phyloP scores from a whole-genome alignment of 257 asterid genomes.

The Plantago ovata region DNA sequence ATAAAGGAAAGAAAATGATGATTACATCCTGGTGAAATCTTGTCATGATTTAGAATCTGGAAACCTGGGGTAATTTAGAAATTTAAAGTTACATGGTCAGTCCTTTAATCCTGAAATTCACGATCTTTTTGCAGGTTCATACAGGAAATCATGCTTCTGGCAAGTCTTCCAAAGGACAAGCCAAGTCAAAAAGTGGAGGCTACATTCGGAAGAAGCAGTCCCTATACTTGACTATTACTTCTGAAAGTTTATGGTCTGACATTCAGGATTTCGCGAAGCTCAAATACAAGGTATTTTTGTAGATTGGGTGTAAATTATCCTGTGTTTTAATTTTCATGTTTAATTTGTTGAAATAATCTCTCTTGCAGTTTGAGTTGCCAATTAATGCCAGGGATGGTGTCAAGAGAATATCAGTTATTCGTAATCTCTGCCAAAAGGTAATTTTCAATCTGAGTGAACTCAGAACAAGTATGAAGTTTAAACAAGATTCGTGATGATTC shows the following conservation, averaged over 20 bases:
- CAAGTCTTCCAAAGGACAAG: constrained; percentile 42
- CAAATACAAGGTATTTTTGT: constrained; percentile 69
- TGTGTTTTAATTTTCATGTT: constrained; percentile 11
- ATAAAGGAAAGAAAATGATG: constrained; percentile 2
- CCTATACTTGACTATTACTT: constrained; percentile 43
- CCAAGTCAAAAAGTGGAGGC: constrained; percentile 42
- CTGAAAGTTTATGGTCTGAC: constrained; percentile 85
- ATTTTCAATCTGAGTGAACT: neutral
- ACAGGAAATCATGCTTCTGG: constrained; percentile 45
- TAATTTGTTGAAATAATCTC: constrained; percentile 12
- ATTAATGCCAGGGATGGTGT: constrained; percentile 58
- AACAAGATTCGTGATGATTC: constrained; percentile 11
- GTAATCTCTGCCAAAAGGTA: constrained; percentile 90
- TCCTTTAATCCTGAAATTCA: constrained; percentile 6
- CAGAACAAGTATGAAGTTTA: neutral
- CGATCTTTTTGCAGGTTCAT: constrained; percentile 41
- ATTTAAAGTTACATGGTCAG: neutral
- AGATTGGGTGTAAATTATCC: constrained; percentile 10
- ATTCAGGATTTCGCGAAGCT: constrained; percentile 74
- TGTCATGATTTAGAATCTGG: constrained; percentile 9
- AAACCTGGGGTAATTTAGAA: neutral
- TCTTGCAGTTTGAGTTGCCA: constrained; percentile 68
- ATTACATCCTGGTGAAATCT: constrained; percentile 2
- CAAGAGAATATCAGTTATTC: constrained; percentile 69
- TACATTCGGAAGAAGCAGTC: constrained; percentile 55